Evolutionary conservation across 306 rosid species (phyloP).

Genomic region (Lotus japonicus): DNA sequence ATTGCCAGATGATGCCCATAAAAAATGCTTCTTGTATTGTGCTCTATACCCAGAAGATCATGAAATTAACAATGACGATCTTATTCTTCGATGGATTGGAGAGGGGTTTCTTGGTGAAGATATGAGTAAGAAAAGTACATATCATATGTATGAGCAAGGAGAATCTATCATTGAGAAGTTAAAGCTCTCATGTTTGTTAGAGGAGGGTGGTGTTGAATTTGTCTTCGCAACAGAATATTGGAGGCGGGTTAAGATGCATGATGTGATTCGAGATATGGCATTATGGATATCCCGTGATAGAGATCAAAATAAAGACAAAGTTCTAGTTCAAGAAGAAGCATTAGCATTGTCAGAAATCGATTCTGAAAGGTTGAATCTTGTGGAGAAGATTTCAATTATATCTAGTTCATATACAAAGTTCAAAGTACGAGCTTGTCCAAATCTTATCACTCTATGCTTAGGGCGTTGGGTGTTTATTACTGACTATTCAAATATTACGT

Average conservation of each 20-base stretch:
- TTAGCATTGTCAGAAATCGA: neutral
- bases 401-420: too few species aligned
- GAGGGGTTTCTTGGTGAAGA: neutral
- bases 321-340: neutral
- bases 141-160: slow-evolving; percentile 3
- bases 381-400: slow-evolving; percentile 15
- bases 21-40: slow-evolving; percentile 11
- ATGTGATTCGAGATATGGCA: slow-evolving; percentile 16
- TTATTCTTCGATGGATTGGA: slow-evolving; percentile 14
- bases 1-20: neutral
- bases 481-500: neutral
- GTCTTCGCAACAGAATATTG: too few species aligned
- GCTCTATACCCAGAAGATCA: slow-evolving; percentile 21
- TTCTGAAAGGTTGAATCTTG: neutral
- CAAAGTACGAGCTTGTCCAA: neutral
- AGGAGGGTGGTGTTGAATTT: neutral
- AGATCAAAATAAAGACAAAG: neutral
- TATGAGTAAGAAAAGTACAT: neutral
- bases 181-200: neutral
- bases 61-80: neutral
- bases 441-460: neutral
- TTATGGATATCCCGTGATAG: neutral
- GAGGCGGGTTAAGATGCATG: slow-evolving; percentile 23
- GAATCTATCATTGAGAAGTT: neutral
- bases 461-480: too few species aligned